phyloP scores from a whole-genome alignment of 192 early-diverging fungal genomes.

The Umbelopsis isabellina region DNA sequence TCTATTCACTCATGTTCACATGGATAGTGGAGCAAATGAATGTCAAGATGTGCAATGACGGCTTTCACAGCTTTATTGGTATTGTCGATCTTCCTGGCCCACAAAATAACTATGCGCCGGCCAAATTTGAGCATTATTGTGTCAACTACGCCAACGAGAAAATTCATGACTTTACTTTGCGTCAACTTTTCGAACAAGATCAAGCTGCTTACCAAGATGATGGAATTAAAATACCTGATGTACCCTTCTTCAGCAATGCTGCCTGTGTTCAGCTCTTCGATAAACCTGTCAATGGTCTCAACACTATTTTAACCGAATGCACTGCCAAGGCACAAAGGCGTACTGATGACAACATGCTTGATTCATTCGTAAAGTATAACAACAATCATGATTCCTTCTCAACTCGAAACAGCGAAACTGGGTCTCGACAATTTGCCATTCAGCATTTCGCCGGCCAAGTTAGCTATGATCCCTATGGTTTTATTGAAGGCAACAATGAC shows the following conservation, averaged over 20 bases:
- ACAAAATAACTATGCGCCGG: conserved; percentile 45
- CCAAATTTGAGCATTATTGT: conserved; percentile 72
- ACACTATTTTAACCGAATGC: conserved; percentile 54
- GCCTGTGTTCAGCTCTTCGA: conserved; percentile 75
- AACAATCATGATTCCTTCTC: conserved; percentile 52
- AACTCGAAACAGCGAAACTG: conserved; percentile 37
- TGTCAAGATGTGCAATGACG: conserved; percentile 73
- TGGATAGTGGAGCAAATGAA: conserved; percentile 88
- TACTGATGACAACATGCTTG: conserved; percentile 55
- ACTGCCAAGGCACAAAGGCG: conserved; percentile 45
- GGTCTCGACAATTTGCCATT: conserved; percentile 69
- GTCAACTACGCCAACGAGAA: conserved; percentile 90
- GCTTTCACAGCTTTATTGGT: conserved; percentile 75
- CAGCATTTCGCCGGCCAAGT: conserved; percentile 80
- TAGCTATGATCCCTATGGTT: conserved; percentile 64
- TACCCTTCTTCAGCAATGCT: conserved; percentile 65
- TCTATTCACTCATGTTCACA: conserved; percentile 85
- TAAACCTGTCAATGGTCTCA: conserved; percentile 68
- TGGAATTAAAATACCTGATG: conserved; percentile 56
- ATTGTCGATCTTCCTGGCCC: conserved; percentile 89
- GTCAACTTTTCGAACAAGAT: conserved; percentile 73
- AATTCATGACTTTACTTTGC: conserved; percentile 74
- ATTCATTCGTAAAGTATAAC: conserved; percentile 57
- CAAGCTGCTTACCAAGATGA: conserved; percentile 63
- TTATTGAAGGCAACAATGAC: conserved; percentile 81